Evolutionary conservation across 1,284 basidiomycete species (phyloP), one percentile per base, ranked within the genome.

Genomic region (Puccinia triticina): DNA sequence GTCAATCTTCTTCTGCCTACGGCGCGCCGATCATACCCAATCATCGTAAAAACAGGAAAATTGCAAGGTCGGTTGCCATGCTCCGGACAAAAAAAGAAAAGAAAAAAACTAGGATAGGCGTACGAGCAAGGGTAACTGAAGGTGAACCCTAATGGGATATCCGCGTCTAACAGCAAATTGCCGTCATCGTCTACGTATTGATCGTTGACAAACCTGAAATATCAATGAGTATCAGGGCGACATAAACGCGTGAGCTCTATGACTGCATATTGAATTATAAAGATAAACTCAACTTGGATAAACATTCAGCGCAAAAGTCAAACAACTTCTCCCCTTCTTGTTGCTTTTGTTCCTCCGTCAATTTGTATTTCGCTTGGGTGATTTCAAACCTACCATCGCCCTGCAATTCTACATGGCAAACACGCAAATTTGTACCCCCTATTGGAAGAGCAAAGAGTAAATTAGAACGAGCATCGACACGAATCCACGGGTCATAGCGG

Each of bases 321-420:
- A 99, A 96, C 82, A 99, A 89, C 83, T 92, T 92, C 87, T 94
- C 92, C 8, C 96, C 96, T 55, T 98, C 95, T n/a, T 93, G 93
- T 84, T 97, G 95, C 88, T 99, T 99, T 88, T 99, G 96, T 86
- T 98, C 97, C 86, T 99, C 96, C 1, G 94, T 93, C 78, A 99
- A 90, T 82, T 95, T 93, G 88, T 98, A 98, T 88, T 99, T 99
- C 77, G 95, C 93, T 87, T 99, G 96, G 0, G 95, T 96, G 86
- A 99, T 93, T 88, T 98, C 95, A 87, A 98, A 99, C 89, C 96
- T 95, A 84, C 96, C 95, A 11, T 92, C 90, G 34, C 96, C 96
- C 85, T 93, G 91, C 21, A 99, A 90, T 29, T 92, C 93, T 79
- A 99, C 96, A 83, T 98, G 93, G 88, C 96, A 99, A 77, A 98